Base-by-base conservation (phyloP, 164 flowering plant species). In the Taxillus chinensis region DNA sequence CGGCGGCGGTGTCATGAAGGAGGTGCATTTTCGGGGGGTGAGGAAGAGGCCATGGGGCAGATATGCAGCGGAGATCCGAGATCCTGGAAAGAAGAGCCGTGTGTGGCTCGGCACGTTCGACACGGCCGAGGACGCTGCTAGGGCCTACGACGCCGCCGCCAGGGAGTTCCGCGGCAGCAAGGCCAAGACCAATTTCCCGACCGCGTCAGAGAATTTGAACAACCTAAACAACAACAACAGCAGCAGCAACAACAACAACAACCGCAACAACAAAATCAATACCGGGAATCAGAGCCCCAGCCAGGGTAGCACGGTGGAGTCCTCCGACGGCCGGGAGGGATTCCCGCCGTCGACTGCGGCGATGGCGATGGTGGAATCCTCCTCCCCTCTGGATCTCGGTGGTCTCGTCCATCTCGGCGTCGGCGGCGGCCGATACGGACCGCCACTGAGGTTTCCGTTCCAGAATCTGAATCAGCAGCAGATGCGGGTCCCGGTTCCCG, bases 1-100 rank as follows among this genome's bases (percentile, higher is more conserved):
- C 27, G 15, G 10, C n/a, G 54, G 3, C 66, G 62, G 62, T 0
- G 54, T 13, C 7, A 49, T 37, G 7, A 70, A 68, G 69, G 79
- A 76, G 67, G 66, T 54, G 60, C 83, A 75, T 68, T 82, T 67
- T 42, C 62, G 86, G 2, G 86, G 86, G 0, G 86, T 82, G 15
- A 64, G 86, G 69, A 78, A 73, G 75, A 57, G 86, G 68, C 84
- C 82, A n/a, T 81, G 85, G 85, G 85, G 85, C 3, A 52, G 82
- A 5, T 81, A 77, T 68, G 85, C 85, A 13, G 85, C 82, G 5
- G 85, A 81, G 78, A 81, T 81, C 70, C 67, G 85, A 45, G 85
- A 81, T 62, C 86, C 86, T 5, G 67, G 63, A 11, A 79, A 74
- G 73, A 78, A 78, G 68, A 67, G 70, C 66, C 82, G 83, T 1